Percentiles rank a stretch among this genome's conserved stretches.
phyloP scores from a whole-genome alignment of 2,329 filamentous ascomycete genomes.

The Cordyceps tenuipes region DNA sequence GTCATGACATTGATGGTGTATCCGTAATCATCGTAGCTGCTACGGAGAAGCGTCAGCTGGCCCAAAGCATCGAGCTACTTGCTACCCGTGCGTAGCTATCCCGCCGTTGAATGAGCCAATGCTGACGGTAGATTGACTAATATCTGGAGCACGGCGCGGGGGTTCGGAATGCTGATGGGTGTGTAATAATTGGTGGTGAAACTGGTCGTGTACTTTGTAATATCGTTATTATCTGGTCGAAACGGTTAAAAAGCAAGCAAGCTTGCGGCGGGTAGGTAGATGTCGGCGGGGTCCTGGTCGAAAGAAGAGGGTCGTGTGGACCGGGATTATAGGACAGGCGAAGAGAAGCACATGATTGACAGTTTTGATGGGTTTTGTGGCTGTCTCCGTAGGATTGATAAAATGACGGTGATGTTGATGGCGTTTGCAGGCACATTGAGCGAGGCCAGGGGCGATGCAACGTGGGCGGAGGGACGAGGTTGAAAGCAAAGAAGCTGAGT shows the following conservation, averaged over 20 bases:
- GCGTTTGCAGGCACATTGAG: not conserved
- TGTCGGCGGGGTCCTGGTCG: not conserved
- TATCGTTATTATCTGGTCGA: not conserved
- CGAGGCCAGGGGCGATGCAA: not conserved
- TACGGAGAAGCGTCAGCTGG: slow-evolving; percentile 1
- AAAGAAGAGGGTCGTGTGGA: not conserved
- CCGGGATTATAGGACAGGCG: not conserved
- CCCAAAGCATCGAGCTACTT: not conserved
- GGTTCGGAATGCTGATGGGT: not conserved
- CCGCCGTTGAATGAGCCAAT: not conserved
- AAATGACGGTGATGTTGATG: not conserved
- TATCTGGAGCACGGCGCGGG: not conserved
- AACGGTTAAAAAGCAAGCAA: not conserved
- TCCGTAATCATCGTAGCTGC: not conserved
- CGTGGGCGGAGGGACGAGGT: not conserved
- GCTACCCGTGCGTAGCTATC: not conserved
- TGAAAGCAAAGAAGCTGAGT: not conserved
- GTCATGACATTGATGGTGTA: not conserved
- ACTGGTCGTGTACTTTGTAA: not conserved
- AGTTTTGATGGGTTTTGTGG: not conserved
- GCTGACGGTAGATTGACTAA: not conserved
- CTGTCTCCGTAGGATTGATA: not conserved
- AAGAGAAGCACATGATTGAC: not conserved
- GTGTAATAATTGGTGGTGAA: not conserved
- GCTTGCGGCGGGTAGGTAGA: not conserved